Evolutionary conservation across 164 flowering plant genomes (phyloP).

Genomic region (Magnolia sinica): DNA sequence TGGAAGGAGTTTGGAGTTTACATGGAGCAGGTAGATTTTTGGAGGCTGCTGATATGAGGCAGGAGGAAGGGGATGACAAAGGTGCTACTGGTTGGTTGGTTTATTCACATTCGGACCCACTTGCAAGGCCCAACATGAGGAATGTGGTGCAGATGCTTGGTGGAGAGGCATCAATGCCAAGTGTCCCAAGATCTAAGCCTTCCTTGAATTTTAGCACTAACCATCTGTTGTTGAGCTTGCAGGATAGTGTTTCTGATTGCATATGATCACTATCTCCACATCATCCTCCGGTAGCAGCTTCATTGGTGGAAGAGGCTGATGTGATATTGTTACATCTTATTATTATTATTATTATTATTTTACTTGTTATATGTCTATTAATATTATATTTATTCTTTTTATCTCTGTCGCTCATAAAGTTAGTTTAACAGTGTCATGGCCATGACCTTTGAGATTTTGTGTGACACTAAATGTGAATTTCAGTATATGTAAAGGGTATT

Average conservation of each 20-base stretch:
- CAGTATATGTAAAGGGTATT: too few species aligned
- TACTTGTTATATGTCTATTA: too few species aligned
- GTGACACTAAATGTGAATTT: too few species aligned
- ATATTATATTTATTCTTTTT: too few species aligned
- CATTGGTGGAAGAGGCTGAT: background rate
- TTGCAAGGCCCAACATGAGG: constrained; percentile 77
- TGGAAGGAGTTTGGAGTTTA: constrained; percentile 89
- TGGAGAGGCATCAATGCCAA: constrained; percentile 68
- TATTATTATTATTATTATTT: too few species aligned
- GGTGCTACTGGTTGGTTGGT: constrained; percentile 69
- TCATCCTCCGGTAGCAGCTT: constrained; percentile 34
- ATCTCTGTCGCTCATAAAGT: too few species aligned
- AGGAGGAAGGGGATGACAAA: constrained; percentile 65
- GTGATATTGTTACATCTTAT: too few species aligned
- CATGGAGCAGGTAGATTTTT: constrained; percentile 56
- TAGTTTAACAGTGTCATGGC: too few species aligned
- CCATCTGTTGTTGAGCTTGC: constrained; percentile 58
- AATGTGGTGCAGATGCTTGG: constrained; percentile 72
- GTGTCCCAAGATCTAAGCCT: constrained; percentile 69
- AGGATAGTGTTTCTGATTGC: constrained; percentile 80
- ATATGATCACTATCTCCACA: constrained; percentile 42
- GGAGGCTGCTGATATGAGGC: constrained; percentile 55
- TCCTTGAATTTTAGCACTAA: constrained; percentile 61
- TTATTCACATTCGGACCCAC: constrained; percentile 80
- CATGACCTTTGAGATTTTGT: too few species aligned